A percentile compares a stretch with the other conserved stretches of the same genome.
These are phyloP conservation scores for Endocarpon pusillum DNA, from an alignment of 495 filamentous ascomycete genomes.

Conservation along the genomic window DNA sequence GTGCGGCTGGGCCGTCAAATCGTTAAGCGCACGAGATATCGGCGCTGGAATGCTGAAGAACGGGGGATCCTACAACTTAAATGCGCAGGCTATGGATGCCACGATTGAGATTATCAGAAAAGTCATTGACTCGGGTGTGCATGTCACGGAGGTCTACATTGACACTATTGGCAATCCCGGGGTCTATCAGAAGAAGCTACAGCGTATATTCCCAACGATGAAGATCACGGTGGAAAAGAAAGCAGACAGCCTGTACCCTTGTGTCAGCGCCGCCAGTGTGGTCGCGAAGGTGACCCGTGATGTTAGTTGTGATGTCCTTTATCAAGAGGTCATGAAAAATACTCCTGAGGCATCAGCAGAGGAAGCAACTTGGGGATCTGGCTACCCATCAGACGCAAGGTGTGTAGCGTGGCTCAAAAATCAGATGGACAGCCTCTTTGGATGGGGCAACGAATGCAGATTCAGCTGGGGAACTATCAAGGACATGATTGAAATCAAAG, in stretches of 20 bases:
- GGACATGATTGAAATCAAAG: constrained; percentile 63
- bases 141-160: constrained; percentile 78
- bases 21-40: constrained; percentile 75
- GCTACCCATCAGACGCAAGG: constrained; percentile 79
- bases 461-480: constrained; percentile 94
- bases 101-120: constrained; percentile 70
- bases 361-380: constrained; percentile 60
- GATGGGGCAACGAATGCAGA: constrained; percentile 81
- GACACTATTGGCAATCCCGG: constrained; percentile 80
- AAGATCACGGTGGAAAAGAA: constrained; percentile 87
- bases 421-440: constrained; percentile 86
- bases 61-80: constrained; percentile 64
- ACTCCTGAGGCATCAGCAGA: constrained; percentile 7
- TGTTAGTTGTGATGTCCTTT: constrained; percentile 63
- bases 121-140: constrained; percentile 56
- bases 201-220: constrained; percentile 63
- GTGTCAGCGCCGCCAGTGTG: constrained; percentile 82
- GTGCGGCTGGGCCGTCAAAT: constrained; percentile 68
- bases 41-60: constrained; percentile 62
- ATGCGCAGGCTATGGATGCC: constrained; percentile 94
- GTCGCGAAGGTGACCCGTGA: constrained; percentile 93
- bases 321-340: constrained; percentile 27
- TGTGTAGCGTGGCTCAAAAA: constrained; percentile 64
- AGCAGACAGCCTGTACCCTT: constrained; percentile 84
- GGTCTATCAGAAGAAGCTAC: constrained; percentile 68